Conservation (phyloP, 169 alveolate genomes). For the Sarcocystis neurona region DNA sequence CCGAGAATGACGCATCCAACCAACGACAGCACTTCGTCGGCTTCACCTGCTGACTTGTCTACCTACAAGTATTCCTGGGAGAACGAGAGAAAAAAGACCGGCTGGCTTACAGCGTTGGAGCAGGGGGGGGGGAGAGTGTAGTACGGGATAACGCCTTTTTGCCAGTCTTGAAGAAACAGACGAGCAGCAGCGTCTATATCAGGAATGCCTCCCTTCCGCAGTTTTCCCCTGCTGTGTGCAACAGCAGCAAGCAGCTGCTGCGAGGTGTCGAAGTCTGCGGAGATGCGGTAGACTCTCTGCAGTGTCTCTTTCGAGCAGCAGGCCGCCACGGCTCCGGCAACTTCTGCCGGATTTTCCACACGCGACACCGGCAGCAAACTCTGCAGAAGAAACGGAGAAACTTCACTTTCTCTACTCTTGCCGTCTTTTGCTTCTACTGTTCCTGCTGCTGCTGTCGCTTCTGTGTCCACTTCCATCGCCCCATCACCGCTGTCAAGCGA, state of each 20-base stretch:
- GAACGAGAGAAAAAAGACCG: no score
- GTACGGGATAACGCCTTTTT: conserved; percentile 85
- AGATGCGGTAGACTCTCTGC: conserved; percentile 77
- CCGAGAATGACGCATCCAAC: no score
- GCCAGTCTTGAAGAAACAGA: conserved; percentile 88
- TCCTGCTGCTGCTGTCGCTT: conserved; percentile 68
- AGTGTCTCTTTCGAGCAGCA: conserved; percentile 71
- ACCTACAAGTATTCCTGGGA: no score
- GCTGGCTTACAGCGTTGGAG: not conserved
- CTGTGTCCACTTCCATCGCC: not conserved
- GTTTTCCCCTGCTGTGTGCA: conserved; percentile 80
- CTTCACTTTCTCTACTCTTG: no score
- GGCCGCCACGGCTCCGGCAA: conserved; percentile 82
- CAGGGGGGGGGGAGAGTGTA: conserved; percentile 84
- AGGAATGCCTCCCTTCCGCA: conserved; percentile 86
- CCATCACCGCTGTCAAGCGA: not conserved
- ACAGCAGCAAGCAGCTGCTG: conserved; percentile 74
- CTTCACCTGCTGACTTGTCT: no score
- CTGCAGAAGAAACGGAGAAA: conserved; percentile 70
- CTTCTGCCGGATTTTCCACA: conserved; percentile 86
- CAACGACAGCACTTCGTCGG: no score
- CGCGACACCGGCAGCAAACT: conserved; percentile 83
- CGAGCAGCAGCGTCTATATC: conserved; percentile 88
- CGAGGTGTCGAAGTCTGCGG: conserved; percentile 70
- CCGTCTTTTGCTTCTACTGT: conserved; percentile 81